Evolutionary conservation across 345 rosid species (phyloP).

Genomic region (Viola odorata): DNA sequence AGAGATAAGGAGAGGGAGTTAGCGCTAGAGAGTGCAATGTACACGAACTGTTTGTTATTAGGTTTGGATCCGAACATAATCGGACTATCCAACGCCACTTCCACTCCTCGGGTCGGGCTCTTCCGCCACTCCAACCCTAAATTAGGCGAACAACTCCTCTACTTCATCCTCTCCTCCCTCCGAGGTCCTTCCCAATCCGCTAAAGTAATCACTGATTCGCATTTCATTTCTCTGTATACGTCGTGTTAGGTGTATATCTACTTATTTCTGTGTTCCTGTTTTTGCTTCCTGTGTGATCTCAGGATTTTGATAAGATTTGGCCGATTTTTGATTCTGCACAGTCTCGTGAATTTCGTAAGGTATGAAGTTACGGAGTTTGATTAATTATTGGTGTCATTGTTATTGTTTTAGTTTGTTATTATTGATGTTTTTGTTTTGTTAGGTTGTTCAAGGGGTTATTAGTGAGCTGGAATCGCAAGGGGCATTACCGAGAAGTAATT

Average conservation of each 20-base stretch:
- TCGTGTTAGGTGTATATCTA: slow-evolving; percentile 1
- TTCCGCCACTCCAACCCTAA: slow-evolving; percentile 99
- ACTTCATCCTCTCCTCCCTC: slow-evolving; percentile 95
- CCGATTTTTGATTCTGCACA: slow-evolving; percentile 99
- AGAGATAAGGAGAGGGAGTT: slow-evolving; percentile 99
- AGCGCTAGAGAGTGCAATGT: slow-evolving; percentile 99
- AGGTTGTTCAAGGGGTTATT: slow-evolving; percentile 98
- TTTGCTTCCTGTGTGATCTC: slow-evolving; percentile 38
- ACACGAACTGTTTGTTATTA: slow-evolving; percentile 88
- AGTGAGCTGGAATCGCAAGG: slow-evolving; percentile 99
- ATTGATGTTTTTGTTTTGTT: slow-evolving; percentile 16
- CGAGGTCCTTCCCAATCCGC: slow-evolving; percentile 97
- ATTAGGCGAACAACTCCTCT: slow-evolving; percentile 97
- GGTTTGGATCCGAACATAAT: slow-evolving; percentile 92
- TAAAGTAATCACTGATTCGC: slow-evolving; percentile 40
- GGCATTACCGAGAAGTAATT: slow-evolving; percentile 96
- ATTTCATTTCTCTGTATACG: neutral
- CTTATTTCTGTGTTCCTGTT: slow-evolving; percentile 7
- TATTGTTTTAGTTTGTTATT: neutral
- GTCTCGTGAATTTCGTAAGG: slow-evolving; percentile 97
- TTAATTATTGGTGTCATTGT: slow-evolving; percentile 5
- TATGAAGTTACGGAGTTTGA: slow-evolving; percentile 30
- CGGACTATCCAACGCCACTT: slow-evolving; percentile 82
- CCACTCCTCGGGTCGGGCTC: slow-evolving; percentile 76
- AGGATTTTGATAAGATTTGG: slow-evolving; percentile 99